Evolutionary conservation across 2,329 filamentous ascomycete species (phyloP).

Genomic region (Trichoderma harzianum): DNA sequence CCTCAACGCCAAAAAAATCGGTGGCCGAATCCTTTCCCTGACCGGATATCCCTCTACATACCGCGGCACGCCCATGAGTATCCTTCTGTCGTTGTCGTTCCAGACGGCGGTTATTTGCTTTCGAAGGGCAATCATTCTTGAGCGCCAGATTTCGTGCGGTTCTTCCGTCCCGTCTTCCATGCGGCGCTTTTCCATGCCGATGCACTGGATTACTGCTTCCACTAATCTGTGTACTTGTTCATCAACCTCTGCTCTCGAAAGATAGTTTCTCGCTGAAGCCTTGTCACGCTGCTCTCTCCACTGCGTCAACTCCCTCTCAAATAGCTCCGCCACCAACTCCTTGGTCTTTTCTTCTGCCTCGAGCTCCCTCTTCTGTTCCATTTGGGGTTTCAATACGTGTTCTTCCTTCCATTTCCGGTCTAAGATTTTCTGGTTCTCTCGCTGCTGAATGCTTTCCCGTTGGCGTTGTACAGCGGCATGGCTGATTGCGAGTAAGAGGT

Average conservation of each 20-base stretch:
- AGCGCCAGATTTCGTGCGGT: background rate
- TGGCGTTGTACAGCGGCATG: background rate
- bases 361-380: background rate
- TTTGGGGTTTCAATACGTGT: background rate
- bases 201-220: background rate
- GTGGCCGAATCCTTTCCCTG: conserved; percentile 21
- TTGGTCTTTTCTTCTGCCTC: background rate
- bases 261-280: background rate
- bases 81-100: conserved; percentile 11
- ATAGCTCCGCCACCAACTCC: background rate
- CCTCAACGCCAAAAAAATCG: conserved; percentile 19
- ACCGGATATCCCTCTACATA: conserved; percentile 31
- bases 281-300: background rate
- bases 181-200: background rate
- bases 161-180: conserved; percentile 3
- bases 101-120: conserved; percentile 12
- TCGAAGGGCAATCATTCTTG: background rate
- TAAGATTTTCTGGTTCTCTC: background rate
- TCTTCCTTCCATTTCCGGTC: background rate
- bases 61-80: conserved; percentile 14
- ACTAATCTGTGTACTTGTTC: background rate
- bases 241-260: conserved; percentile 7
- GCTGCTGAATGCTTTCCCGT: background rate
- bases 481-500: background rate
- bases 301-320: background rate